Percentiles rank a stretch among this genome's conserved stretches.
These are phyloP conservation scores for Syzygium grande DNA, from an alignment of 345 rosid genomes.

Conservation along the genomic window DNA sequence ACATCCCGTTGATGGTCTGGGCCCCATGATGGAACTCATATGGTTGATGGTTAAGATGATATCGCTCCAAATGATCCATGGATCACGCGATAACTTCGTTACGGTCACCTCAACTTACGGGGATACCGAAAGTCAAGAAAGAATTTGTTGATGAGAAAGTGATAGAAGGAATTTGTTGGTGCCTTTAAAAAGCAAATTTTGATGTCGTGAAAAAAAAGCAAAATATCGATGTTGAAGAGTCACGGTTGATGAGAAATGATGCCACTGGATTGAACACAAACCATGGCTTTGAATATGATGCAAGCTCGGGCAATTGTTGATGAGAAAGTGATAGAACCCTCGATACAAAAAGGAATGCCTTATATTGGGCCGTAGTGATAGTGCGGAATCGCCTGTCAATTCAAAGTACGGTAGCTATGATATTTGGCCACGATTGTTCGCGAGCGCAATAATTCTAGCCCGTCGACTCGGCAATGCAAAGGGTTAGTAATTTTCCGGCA, in stretches of 20 bases:
- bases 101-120: background rate
- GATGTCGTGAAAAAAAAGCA: background rate
- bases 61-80: background rate
- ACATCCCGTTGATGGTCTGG: background rate
- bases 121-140: background rate
- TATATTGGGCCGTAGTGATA: background rate
- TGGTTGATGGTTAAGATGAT: background rate
- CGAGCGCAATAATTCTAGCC: background rate
- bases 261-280: background rate
- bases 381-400: background rate
- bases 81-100: background rate
- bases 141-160: no score
- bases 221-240: background rate
- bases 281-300: background rate
- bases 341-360: background rate
- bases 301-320: background rate
- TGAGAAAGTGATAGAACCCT: background rate
- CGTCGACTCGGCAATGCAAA: background rate
- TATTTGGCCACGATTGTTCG: background rate
- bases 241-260: background rate
- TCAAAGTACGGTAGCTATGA: background rate
- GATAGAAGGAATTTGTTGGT: background rate
- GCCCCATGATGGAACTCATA: background rate
- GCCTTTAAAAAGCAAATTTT: background rate
- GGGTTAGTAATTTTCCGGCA: background rate